phyloP scores from a whole-genome alignment of 345 rosid species.

The Odontarrhena argentea region DNA sequence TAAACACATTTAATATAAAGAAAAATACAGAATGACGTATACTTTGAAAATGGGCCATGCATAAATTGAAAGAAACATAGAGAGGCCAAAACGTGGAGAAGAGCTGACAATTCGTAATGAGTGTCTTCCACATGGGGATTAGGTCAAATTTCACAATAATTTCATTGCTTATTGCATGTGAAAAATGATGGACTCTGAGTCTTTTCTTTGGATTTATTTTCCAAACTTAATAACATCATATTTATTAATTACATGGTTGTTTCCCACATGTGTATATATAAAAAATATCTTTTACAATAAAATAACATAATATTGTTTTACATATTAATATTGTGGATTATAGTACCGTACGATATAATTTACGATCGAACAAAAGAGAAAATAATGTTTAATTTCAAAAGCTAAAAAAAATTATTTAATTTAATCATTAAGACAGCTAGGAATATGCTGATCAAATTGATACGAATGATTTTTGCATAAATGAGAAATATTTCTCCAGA shows the following conservation, averaged over 20 bases:
- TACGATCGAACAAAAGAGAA: too few species aligned
- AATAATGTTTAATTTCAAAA: too few species aligned
- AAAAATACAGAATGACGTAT: constrained; percentile 3
- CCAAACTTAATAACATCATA: not conserved
- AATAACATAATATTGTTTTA: too few species aligned
- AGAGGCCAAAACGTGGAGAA: constrained; percentile 36
- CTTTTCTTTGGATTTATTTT: not conserved
- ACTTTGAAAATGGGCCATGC: constrained; percentile 22
- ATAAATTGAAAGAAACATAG: not conserved
- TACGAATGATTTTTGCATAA: too few species aligned
- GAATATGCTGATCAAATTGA: too few species aligned
- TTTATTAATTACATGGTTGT: not conserved
- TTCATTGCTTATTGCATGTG: constrained; percentile 26
- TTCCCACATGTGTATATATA: too few species aligned
- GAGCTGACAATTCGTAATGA: constrained; percentile 32
- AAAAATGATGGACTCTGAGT: not conserved
- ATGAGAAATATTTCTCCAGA: too few species aligned
- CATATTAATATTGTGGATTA: too few species aligned
- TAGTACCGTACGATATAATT: too few species aligned
- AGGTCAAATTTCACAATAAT: constrained; percentile 35
- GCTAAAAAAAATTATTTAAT: too few species aligned
- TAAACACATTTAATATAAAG: not conserved
- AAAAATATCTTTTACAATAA: too few species aligned
- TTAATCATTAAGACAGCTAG: too few species aligned
- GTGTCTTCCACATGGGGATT: constrained; percentile 37